Percentiles rank a stretch among this genome's conserved stretches.
phyloP scores from a whole-genome alignment of 371 early-diverging fungal species.

The Entomophthora muscae region DNA sequence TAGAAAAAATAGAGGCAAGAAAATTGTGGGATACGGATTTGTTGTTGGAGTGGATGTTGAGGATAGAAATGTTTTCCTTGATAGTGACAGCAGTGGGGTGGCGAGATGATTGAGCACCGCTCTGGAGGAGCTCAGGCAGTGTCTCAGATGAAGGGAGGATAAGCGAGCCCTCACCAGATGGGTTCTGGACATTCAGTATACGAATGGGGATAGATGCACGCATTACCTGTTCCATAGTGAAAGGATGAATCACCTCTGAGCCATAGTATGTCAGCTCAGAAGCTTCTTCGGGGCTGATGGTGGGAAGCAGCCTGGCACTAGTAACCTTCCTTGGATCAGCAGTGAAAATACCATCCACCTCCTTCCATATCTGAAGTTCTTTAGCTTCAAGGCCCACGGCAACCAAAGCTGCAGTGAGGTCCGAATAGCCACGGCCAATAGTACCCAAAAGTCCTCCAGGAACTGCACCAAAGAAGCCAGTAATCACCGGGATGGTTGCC shows the following conservation, averaged over 20 bases:
- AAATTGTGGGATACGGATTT: slow-evolving; percentile 91
- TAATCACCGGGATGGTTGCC: slow-evolving; percentile 66
- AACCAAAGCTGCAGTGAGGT: slow-evolving; percentile 89
- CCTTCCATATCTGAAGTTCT: slow-evolving; percentile 96
- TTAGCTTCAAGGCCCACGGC: slow-evolving; percentile 70
- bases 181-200: slow-evolving; percentile 13
- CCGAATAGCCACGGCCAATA: slow-evolving; percentile 96
- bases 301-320: slow-evolving; percentile 60
- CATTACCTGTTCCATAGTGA: slow-evolving; percentile 88
- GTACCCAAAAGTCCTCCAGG: slow-evolving; percentile 82
- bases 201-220: background rate
- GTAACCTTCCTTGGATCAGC: slow-evolving; percentile 93
- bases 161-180: slow-evolving; percentile 71
- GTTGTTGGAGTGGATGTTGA: slow-evolving; percentile 89
- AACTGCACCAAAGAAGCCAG: slow-evolving; percentile 87
- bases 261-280: slow-evolving; percentile 96
- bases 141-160: slow-evolving; percentile 81
- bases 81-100: slow-evolving; percentile 91
- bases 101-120: slow-evolving; percentile 53
- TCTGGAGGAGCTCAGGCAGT: slow-evolving; percentile 30
- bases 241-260: slow-evolving; percentile 93
- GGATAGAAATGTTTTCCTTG: slow-evolving; percentile 76
- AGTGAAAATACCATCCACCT: slow-evolving; percentile 95
- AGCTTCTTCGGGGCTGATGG: slow-evolving; percentile 93
- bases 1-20: slow-evolving; percentile 79